Base-by-base conservation (phyloP, 139 green algal genomes). In the Desmodesmus armatus region DNA sequence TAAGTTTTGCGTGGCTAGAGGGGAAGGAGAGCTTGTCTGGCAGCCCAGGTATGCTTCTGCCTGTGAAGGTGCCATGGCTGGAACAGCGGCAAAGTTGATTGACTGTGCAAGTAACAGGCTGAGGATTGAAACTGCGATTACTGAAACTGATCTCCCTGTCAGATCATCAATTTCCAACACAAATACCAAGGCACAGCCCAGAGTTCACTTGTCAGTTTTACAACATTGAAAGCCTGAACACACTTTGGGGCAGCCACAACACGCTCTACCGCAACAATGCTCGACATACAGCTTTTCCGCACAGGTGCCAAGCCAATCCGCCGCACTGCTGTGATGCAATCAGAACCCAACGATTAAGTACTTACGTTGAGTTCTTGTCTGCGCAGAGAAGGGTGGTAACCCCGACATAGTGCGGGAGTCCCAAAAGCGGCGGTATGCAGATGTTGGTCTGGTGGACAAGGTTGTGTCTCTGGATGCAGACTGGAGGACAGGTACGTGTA, bases 211-310 rank as follows among this genome's bases (percentile, higher is more conserved):
- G n/a, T n/a, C n/a, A n/a, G 60, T 69, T n/a, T 69, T 69, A 29
- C 35, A 69, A 9, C 7, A 39, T 2, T n/a, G 60, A 39, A 35
- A 29, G 65, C 65, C 65, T 21, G 35, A 33, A 72, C 41, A 31
- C 17, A 15, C n/a, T 47, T 44, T 43, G 73, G n/a, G 23, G 44
- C 7, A 40, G 0, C 44, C n/a, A 4, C n/a, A 47, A 31, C 41
- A 80, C 1, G 2, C 31, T 7, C 37, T 29, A 76, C 7, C 17
- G 29, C 23, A 17, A 67, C 5, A 15, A 99, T 99, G 97, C 87
- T 99, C 33, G 97, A 99, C 80, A 98, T 99, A 84, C 99, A 99
- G 72, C 71, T 98, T 0, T 98, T 99, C 65, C 87, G 96, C 6
- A 87, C 87, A 92, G 94, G 95, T 94, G 41, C 2, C 21, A 33